A percentile compares a stretch with the other conserved stretches of the same genome.
phyloP scores from a whole-genome alignment of 345 rosid genomes.

The Syzygium oleosum region DNA sequence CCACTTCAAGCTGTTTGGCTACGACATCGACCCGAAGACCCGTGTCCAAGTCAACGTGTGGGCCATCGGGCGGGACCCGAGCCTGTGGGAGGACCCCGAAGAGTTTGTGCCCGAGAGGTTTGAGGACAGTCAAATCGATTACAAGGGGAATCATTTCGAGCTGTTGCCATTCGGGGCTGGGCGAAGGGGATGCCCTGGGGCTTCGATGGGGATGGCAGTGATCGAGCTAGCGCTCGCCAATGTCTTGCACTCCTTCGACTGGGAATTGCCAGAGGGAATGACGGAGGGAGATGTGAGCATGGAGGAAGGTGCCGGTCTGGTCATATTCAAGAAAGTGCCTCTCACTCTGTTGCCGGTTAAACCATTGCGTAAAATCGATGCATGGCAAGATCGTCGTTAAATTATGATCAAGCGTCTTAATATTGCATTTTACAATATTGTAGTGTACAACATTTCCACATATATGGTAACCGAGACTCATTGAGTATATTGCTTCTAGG shows the following conservation, averaged over 20 bases:
- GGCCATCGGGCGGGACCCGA: slow-evolving; percentile 21
- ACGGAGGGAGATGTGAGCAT: slow-evolving; percentile 14
- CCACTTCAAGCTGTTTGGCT: slow-evolving; percentile 21
- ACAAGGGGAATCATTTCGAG: slow-evolving; percentile 27
- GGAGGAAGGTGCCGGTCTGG: slow-evolving; percentile 29
- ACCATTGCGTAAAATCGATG: not conserved
- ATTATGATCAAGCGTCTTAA: not conserved
- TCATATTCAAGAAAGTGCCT: slow-evolving; percentile 9
- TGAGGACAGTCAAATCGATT: slow-evolving; percentile 14
- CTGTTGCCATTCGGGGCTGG: slow-evolving; percentile 32
- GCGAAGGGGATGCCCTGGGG: slow-evolving; percentile 23
- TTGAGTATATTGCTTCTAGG: not conserved
- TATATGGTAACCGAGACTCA: not conserved
- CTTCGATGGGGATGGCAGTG: slow-evolving; percentile 9
- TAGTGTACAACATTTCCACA: not conserved
- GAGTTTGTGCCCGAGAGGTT: slow-evolving; percentile 36
- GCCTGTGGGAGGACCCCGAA: slow-evolving; percentile 28
- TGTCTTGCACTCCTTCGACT: slow-evolving; percentile 23
- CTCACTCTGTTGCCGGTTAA: slow-evolving; percentile 13
- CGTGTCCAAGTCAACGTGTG: slow-evolving; percentile 24
- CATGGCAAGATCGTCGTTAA: not conserved
- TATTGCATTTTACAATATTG: not conserved
- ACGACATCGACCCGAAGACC: slow-evolving; percentile 19
- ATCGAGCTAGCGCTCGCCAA: slow-evolving; percentile 29
- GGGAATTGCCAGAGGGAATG: slow-evolving; percentile 26